Percentiles rank a stretch among this genome's conserved stretches.
These are phyloP conservation scores for Xylaria sp. DNA, from an alignment of 2,329 filamentous ascomycete species.

Conservation along the genomic window DNA sequence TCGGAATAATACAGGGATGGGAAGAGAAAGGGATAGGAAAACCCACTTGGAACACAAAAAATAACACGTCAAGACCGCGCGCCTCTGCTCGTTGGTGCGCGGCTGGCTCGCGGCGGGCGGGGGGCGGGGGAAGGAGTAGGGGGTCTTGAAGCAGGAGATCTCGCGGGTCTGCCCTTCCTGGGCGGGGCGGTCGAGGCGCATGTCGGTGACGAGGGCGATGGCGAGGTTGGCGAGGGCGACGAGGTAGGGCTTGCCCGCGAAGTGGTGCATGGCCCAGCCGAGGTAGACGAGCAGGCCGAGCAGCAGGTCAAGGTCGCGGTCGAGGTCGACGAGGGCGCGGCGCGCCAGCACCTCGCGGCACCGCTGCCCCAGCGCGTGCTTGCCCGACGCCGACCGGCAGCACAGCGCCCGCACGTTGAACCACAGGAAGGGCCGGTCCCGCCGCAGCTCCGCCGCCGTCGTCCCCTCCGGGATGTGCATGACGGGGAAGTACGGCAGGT, in stretches of 20 bases:
- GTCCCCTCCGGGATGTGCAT: conserved; percentile 31
- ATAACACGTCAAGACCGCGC: conserved; percentile 35
- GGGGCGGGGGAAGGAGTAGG: conserved; percentile 19
- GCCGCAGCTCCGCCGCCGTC: conserved; percentile 28
- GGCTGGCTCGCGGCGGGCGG: conserved; percentile 2
- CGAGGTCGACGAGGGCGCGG: conserved; percentile 51
- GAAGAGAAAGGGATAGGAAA: neutral
- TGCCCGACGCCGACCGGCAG: conserved; percentile 45
- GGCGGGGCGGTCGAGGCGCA: conserved; percentile 45
- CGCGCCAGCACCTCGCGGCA: conserved; percentile 49
- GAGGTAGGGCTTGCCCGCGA: conserved; percentile 46
- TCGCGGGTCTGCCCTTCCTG: conserved; percentile 27
- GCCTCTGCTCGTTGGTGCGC: conserved; percentile 39
- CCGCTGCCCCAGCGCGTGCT: conserved; percentile 43
- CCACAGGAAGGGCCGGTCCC: conserved; percentile 49
- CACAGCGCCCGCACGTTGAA: conserved; percentile 52
- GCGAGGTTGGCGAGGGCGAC: conserved; percentile 48
- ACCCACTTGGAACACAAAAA: conserved; percentile 25
- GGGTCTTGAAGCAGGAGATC: conserved; percentile 29
- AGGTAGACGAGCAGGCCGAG: conserved; percentile 51
- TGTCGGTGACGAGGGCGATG: conserved; percentile 47
- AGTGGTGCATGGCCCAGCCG: conserved; percentile 43
- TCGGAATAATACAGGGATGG: too few species aligned
- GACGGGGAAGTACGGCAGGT: conserved; percentile 34
- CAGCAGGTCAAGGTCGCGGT: conserved; percentile 55